Evolutionary conservation across 2,329 filamentous ascomycete species (phyloP).

Genomic region (Fusarium nodosum): DNA sequence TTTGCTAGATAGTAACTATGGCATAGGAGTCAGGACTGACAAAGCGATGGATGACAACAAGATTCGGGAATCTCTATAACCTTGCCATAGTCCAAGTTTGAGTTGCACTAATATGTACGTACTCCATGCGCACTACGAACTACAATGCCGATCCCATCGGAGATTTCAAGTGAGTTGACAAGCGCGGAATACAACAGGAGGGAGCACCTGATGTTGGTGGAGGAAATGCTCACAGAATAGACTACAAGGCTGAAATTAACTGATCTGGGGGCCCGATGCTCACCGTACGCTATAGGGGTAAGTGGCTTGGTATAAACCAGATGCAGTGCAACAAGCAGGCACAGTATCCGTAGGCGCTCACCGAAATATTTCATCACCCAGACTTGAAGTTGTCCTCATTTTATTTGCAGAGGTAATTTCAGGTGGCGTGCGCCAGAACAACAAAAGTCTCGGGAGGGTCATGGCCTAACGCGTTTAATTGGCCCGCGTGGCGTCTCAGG

Average conservation of each 20-base stretch:
- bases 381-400: slow-evolving; percentile 12
- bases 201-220: not conserved
- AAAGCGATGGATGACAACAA: slow-evolving; percentile 17
- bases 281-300: slow-evolving; percentile 29
- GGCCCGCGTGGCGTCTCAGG: slow-evolving; percentile 54
- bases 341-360: slow-evolving; percentile 2
- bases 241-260: slow-evolving; percentile 31
- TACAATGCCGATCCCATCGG: slow-evolving; percentile 27
- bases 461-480: slow-evolving; percentile 46
- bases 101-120: slow-evolving; percentile 25
- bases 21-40: not conserved
- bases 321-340: slow-evolving; percentile 1
- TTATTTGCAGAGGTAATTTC: slow-evolving; percentile 21
- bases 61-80: slow-evolving; percentile 14
- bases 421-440: slow-evolving; percentile 41
- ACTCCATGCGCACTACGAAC: not conserved
- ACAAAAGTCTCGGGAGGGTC: slow-evolving; percentile 35
- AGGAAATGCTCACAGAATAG: too few relatives aligned
- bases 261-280: slow-evolving; percentile 4
- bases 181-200: slow-evolving; percentile 10
- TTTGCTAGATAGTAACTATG: not conserved
- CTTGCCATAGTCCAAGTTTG: slow-evolving; percentile 19
- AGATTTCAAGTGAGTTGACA: slow-evolving; percentile 27
- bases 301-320: not conserved
- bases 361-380: slow-evolving; percentile 13